A percentile compares a stretch with the other conserved stretches of the same genome.
Evolutionary conservation across 306 rosid species (phyloP).

Genomic region (Spatholobus suberectus): DNA sequence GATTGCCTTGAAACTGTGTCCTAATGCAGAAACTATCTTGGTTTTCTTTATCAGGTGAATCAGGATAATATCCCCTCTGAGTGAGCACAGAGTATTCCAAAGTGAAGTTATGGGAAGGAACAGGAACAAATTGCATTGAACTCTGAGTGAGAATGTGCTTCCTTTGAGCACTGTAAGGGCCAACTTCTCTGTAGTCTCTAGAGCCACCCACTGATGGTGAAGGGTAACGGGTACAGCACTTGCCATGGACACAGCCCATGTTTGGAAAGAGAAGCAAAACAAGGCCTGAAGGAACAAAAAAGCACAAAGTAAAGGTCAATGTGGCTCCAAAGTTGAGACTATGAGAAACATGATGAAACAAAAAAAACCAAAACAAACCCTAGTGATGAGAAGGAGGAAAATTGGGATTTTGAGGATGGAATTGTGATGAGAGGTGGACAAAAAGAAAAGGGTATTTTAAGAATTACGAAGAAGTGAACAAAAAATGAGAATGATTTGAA

Average conservation of each 20-base stretch:
- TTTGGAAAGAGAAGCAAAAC: conserved; percentile 18
- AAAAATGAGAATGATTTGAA: conserved; percentile 41
- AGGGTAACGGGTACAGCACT: conserved; percentile 70
- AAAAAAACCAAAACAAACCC: conserved; percentile 57
- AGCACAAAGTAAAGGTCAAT: conserved; percentile 35
- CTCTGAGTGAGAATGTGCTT: conserved; percentile 76
- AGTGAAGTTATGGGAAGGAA: conserved; percentile 75
- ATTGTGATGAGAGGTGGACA: conserved; percentile 13
- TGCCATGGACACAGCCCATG: conserved; percentile 94
- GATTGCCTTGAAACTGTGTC: conserved; percentile 80
- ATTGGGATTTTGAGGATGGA: conserved; percentile 35
- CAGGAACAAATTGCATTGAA: conserved; percentile 66
- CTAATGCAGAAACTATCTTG: conserved; percentile 82
- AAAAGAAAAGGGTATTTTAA: conserved; percentile 36
- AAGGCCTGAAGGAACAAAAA: conserved; percentile 21
- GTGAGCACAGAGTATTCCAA: conserved; percentile 82
- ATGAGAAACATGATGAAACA: conserved; percentile 26
- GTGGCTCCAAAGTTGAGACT: conserved; percentile 33
- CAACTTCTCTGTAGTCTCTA: conserved; percentile 53
- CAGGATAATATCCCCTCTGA: conserved; percentile 97
- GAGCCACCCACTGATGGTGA: conserved; percentile 63
- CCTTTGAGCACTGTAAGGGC: conserved; percentile 54
- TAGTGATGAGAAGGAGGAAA: conserved; percentile 18
- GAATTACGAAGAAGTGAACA: conserved; percentile 35
- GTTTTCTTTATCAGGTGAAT: conserved; percentile 77